These are phyloP conservation scores for Xerocomellus dryophilus DNA, from an alignment of 768 basidiomycete genomes.

Conservation along the genomic window DNA sequence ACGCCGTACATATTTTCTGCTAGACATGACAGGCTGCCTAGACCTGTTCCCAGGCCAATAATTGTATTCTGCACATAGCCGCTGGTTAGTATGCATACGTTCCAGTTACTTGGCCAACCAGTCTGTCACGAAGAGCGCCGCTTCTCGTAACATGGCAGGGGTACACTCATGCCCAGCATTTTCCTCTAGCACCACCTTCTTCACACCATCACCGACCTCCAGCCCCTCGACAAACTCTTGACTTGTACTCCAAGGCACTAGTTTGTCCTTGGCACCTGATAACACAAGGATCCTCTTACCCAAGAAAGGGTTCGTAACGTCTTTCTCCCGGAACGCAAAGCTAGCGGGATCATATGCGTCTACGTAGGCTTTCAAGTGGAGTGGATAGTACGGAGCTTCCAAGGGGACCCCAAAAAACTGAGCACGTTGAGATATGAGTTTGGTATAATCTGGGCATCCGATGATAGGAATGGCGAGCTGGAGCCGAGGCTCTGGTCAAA, in stretches of 20 bases:
- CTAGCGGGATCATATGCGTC: slow-evolving; percentile 43
- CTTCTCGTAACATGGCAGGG: slow-evolving; percentile 53
- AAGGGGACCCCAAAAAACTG: slow-evolving; percentile 39
- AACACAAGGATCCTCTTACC: slow-evolving; percentile 75
- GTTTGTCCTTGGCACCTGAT: slow-evolving; percentile 58
- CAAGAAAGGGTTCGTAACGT: slow-evolving; percentile 52
- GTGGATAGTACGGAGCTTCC: slow-evolving; percentile 56
- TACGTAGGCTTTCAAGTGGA: slow-evolving; percentile 48
- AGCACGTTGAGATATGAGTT: slow-evolving; percentile 59
- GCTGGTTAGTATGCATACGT: background rate
- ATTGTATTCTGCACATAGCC: background rate
- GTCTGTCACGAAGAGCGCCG: slow-evolving; percentile 30
- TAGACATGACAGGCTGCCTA: background rate
- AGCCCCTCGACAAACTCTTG: slow-evolving; percentile 54
- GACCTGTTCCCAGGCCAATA: background rate
- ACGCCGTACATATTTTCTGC: background rate
- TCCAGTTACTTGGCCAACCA: slow-evolving; percentile 23
- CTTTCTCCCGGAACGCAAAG: slow-evolving; percentile 39
- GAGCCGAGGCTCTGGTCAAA: slow-evolving; percentile 43
- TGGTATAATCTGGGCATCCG: slow-evolving; percentile 68
- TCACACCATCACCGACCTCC: slow-evolving; percentile 55
- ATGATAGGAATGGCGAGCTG: slow-evolving; percentile 51
- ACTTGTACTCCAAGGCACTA: slow-evolving; percentile 67
- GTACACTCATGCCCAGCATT: slow-evolving; percentile 64
- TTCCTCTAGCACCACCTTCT: slow-evolving; percentile 51